Conservation (phyloP, 805 yeast genomes). For the Monosporozyma solicola region DNA sequence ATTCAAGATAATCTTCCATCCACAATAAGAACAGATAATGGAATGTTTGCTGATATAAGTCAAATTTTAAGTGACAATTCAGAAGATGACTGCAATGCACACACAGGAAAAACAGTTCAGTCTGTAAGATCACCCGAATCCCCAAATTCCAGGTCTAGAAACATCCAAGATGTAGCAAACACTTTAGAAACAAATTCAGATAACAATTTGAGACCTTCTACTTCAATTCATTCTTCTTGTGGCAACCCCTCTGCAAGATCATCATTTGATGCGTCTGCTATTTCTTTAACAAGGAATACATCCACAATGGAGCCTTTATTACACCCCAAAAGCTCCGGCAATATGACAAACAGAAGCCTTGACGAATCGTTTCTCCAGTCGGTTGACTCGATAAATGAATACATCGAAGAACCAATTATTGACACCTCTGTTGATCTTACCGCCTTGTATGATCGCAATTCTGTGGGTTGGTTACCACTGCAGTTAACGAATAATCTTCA, state of each 20-base stretch:
- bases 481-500: conserved; percentile 9
- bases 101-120: background rate
- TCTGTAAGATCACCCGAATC: background rate
- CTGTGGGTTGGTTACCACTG: conserved; percentile 23
- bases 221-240: background rate
- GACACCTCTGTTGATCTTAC: conserved; percentile 33
- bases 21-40: conserved; percentile 20
- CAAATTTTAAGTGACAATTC: conserved; percentile 12
- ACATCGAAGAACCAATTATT: conserved; percentile 10
- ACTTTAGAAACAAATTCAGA: background rate
- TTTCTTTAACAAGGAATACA: conserved; percentile 4
- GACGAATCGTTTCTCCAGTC: conserved; percentile 23
- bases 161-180: conserved; percentile 1
- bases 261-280: conserved; percentile 12
- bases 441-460: conserved; percentile 26
- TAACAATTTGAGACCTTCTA: background rate
- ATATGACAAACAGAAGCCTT: conserved; percentile 4
- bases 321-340: background rate
- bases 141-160: background rate
- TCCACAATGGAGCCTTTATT: conserved; percentile 26
- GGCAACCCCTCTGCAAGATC: conserved; percentile 15
- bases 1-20: conserved; percentile 23
- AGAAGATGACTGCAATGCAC: background rate
- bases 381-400: conserved; percentile 22
- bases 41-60: conserved; percentile 20